Evolutionary conservation across 2,329 filamentous ascomycete species (phyloP), one percentile per base, ranked within the genome.

Genomic region (Ceratocystis diversiconidia): DNA sequence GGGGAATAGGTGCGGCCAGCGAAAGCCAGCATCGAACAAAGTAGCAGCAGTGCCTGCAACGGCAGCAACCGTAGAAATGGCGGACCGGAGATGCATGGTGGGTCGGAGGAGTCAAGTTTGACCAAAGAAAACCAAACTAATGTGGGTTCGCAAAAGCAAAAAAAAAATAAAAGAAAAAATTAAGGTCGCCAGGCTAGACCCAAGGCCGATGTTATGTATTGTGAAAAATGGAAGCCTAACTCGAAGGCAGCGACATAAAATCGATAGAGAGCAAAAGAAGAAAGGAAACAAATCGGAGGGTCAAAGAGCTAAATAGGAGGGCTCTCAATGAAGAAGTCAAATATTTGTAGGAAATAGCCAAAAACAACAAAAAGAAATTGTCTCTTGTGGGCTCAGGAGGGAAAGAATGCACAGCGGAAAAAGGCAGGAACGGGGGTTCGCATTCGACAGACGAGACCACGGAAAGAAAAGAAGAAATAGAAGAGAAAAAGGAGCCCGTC

Each of bases 81-180:
- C 59, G 10, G 66, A 62, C 48, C 62, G 63, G 59, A 67, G 46
- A 41, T 62, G 61, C 65, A 66, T 64, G 10, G 43, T 17, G 19
- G 19, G 19, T 12, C 19, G 19, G 48, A 12, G 36, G 36, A 41
- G 10, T 15, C 36, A 41, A 12, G 36, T 10, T 41, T 15, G 3
- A 12, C 36, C 3, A 41, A 41, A 15, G 12, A 15, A 15, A 15
- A 41, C 15, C 36, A 41, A 36, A 12, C 36, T 12, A 4, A 10
- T 36, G 8, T 36, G 10, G 46, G 46, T 22, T 22, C 7, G n/a
- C 46, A 50, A n/a, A 15, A 59, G 22, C 5, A 15, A 10, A 22
- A 36, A 12, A 17, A 52, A 59, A 22, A 36, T 22, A 46, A 22
- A 25, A 44, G 8, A 19, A 28, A 48, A 36, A 46, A 25, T 6